Evolutionary conservation across 2,329 filamentous ascomycete genomes (phyloP).

Genomic region (Drechslerella coelobrocha): DNA sequence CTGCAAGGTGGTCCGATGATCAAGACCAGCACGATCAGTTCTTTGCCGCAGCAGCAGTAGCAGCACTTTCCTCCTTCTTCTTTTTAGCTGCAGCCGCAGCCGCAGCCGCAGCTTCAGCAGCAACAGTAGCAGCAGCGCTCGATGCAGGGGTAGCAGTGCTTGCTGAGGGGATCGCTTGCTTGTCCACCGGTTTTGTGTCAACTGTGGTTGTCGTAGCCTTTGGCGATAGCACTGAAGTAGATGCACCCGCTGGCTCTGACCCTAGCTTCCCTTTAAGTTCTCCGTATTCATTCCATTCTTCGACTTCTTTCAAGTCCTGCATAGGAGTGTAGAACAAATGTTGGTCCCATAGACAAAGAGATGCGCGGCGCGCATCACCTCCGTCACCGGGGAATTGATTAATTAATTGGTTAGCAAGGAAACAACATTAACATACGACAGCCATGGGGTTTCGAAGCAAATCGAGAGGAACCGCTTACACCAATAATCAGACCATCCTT

Average conservation of each 20-base stretch:
- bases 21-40: neutral
- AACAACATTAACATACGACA: no score
- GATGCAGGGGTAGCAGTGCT: neutral
- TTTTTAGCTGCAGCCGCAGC: constrained; percentile 23
- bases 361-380: neutral
- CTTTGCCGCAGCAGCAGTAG: constrained; percentile 60
- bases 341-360: neutral
- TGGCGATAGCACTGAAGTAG: constrained; percentile 59
- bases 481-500: constrained; percentile 85
- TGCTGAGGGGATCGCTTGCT: constrained; percentile 14
- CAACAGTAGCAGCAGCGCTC: neutral
- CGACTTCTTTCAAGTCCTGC: constrained; percentile 89
- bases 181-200: constrained; percentile 45
- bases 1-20: neutral
- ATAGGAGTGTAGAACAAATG: constrained; percentile 26
- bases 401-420: no score
- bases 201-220: constrained; percentile 38
- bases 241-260: constrained; percentile 70
- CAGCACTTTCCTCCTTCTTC: constrained; percentile 19
- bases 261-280: constrained; percentile 87
- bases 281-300: constrained; percentile 99
- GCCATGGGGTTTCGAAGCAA: neutral
- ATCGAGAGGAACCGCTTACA: constrained; percentile 64
- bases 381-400: neutral
- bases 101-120: constrained; percentile 1